Base-by-base conservation (phyloP, 129 eudicot species). In the Artemisia argyi region DNA sequence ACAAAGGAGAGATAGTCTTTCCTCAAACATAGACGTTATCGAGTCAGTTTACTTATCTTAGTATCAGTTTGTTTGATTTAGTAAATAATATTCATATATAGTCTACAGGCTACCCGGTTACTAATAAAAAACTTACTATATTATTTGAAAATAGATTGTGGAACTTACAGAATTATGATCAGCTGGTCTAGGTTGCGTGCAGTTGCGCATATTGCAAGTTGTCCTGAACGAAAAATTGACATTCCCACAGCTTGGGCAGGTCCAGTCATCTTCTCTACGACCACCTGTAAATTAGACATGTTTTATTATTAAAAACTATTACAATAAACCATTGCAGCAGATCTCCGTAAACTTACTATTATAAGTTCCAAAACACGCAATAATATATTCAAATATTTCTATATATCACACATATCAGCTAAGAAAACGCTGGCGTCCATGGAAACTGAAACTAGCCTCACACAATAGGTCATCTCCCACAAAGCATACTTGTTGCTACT, bases 251-350 rank as follows among this genome's bases (percentile, higher is more conserved):
- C 92, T 82, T 46, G 97, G 91, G 68, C 97, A 91, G 68, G 91
- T 91, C 97, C 97, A 91, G 73, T 91, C 97, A 82, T 91, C 97
- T 73, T 91, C 97, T 79, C 97, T 85, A 28, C 95, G 91, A 19
- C 91, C 95, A 75, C 97, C 97, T 91, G 80, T 16, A 77, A 39
- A 52, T 19, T 7, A 58, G 22, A 16, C 69, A 50, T 50, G 19
- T 52, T 14, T 16, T 26, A 15, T 7, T 7, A 49, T 1, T 49
- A 66, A 48, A 48, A 48, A 15, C 2, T 24, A 24, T 5, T 42
- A 20, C 7, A 66, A 24, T 1, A 58, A 58, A 15, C 48, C 59
- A 60, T 3, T 39, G 16, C 17, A 60, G 26, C 24, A 28, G 60
- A 28, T 12, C 53, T 18, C 71, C 53, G 28, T 49, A 50, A 17